A percentile compares a stretch with the other conserved stretches of the same genome.
Conservation (phyloP, 140 eudicot genomes). For the Anethum foeniculum region DNA sequence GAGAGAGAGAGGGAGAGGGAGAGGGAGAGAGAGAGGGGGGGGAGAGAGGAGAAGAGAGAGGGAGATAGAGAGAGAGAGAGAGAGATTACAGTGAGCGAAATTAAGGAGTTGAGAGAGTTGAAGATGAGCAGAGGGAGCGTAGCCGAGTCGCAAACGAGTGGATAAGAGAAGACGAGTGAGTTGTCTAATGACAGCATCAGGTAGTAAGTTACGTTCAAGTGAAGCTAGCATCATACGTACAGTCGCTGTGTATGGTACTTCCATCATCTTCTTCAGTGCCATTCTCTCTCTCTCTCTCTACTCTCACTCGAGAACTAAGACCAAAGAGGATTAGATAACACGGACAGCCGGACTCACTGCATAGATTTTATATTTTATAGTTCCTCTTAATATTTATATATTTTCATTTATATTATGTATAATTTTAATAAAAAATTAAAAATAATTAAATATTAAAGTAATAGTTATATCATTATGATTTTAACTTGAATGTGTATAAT, state of each 20-base stretch:
- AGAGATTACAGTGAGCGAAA: slow-evolving; percentile 50
- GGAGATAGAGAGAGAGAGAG: not conserved
- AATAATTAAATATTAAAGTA: too few species aligned
- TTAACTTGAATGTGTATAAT: too few species aligned
- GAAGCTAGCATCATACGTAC: slow-evolving; percentile 65
- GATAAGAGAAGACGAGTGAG: slow-evolving; percentile 75
- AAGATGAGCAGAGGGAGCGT: slow-evolving; percentile 42
- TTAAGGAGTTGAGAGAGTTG: slow-evolving; percentile 62
- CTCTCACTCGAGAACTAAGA: not conserved
- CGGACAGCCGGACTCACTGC: not conserved
- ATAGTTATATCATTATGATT: too few species aligned
- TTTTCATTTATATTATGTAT: too few species aligned
- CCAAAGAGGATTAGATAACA: not conserved
- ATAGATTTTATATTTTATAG: too few species aligned
- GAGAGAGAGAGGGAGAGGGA: not conserved
- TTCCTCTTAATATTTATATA: too few species aligned
- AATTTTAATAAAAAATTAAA: too few species aligned
- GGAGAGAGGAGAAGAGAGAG: not conserved
- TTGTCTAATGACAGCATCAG: slow-evolving; percentile 62
- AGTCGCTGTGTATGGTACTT: slow-evolving; percentile 65
- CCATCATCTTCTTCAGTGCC: slow-evolving; percentile 31
- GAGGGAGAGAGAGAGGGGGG: not conserved
- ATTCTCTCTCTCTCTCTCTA: not conserved
- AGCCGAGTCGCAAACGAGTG: slow-evolving; percentile 71
- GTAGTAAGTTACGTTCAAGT: slow-evolving; percentile 74